Conservation (phyloP, 768 basidiomycete genomes). For the Macrocybe gigantea region DNA sequence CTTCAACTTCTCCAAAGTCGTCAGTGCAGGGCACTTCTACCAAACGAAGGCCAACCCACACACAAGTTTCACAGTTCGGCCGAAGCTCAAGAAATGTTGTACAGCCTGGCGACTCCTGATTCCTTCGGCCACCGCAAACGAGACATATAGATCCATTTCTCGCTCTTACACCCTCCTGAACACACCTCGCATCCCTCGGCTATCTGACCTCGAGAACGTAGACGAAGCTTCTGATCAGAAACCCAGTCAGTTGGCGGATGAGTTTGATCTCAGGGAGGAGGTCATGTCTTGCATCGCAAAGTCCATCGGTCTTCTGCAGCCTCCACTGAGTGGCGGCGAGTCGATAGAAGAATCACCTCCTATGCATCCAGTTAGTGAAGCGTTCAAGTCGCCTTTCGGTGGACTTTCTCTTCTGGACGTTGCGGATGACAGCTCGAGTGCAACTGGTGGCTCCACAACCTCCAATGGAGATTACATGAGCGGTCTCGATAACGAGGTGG, state of each 20-base stretch:
- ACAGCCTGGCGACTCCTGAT: constrained; percentile 76
- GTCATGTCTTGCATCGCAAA: constrained; percentile 98
- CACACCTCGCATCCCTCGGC: constrained; percentile 38
- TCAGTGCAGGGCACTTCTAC: constrained; percentile 3
- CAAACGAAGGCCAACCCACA: not conserved
- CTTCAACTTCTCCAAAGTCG: constrained; percentile 6
- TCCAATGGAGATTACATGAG: constrained; percentile 57
- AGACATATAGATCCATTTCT: constrained; percentile 36
- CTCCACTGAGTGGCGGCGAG: constrained; percentile 65
- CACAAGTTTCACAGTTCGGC: constrained; percentile 13
- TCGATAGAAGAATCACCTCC: constrained; percentile 65
- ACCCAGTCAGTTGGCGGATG: constrained; percentile 41
- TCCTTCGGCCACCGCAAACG: constrained; percentile 42
- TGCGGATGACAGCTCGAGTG: constrained; percentile 64
- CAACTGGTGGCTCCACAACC: constrained; percentile 53
- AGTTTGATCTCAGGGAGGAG: constrained; percentile 92
- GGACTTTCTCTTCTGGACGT: constrained; percentile 69
- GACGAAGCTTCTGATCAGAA: constrained; percentile 7
- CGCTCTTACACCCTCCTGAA: constrained; percentile 47
- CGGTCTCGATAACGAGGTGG: constrained; percentile 93
- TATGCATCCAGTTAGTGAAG: constrained; percentile 40
- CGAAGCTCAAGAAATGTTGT: constrained; percentile 48
- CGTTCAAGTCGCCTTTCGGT: constrained; percentile 63
- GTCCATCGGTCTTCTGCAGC: constrained; percentile 90
- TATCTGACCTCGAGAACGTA: constrained; percentile 10